These are phyloP conservation scores for Apiospora koreana DNA, from an alignment of 2,329 filamentous ascomycete genomes.

Conservation along the genomic window DNA sequence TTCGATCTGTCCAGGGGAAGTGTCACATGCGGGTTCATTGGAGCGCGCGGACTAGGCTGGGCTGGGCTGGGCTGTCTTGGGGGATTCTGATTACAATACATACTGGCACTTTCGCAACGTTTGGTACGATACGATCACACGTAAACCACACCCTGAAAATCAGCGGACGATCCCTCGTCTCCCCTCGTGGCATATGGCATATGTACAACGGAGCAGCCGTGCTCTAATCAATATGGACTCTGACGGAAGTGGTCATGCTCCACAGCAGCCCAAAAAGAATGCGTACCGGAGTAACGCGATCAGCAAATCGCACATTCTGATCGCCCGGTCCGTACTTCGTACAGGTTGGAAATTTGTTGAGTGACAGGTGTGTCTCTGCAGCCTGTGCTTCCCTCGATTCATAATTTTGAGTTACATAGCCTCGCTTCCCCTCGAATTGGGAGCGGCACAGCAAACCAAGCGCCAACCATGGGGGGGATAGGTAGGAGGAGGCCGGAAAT, in stretches of 20 bases:
- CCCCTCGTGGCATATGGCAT: too few relatives aligned
- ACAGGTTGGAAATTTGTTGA: neutral
- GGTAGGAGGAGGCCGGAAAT: neutral
- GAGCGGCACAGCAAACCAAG: neutral
- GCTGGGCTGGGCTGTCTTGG: neutral
- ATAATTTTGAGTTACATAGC: neutral
- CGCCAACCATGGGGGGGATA: too few relatives aligned
- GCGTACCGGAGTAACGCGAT: neutral
- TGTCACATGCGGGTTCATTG: neutral
- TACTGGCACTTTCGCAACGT: neutral
- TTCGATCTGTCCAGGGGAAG: neutral
- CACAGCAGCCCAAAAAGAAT: neutral
- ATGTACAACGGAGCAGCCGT: neutral
- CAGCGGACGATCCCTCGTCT: neutral
- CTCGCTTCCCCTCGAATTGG: neutral
- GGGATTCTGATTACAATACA: neutral
- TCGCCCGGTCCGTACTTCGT: neutral
- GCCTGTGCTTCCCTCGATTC: neutral
- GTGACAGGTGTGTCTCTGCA: neutral
- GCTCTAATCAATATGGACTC: neutral
- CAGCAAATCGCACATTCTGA: neutral
- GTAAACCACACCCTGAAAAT: neutral
- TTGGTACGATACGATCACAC: neutral
- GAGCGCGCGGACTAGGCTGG: too few relatives aligned
- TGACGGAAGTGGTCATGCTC: neutral